Percentiles rank a stretch among this genome's conserved stretches.
Evolutionary conservation across 495 filamentous ascomycete genomes (phyloP).

Genomic region (Lasiosphaeria ovina): DNA sequence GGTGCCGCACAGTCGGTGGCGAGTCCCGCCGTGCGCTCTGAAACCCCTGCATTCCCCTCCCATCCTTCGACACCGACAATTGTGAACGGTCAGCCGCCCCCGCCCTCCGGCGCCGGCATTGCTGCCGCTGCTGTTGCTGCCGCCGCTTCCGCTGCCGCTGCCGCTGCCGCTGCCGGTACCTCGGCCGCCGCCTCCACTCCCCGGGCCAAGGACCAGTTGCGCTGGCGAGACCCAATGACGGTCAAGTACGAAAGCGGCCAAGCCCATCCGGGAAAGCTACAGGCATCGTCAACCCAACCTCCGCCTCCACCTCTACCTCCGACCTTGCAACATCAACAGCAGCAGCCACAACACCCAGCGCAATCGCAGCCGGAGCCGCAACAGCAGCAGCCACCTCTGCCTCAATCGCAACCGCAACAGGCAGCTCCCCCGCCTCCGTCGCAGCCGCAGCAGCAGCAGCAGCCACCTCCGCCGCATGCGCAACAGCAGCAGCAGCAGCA

Average conservation of each 20-base stretch:
- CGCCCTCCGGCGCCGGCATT: too few species aligned
- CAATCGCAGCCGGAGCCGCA: conserved; percentile 6
- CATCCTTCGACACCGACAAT: conserved; percentile 11
- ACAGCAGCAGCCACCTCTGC: conserved; percentile 11
- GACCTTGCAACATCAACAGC: conserved; percentile 5
- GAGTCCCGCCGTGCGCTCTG: conserved; percentile 11
- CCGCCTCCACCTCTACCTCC: neutral
- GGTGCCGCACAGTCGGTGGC: neutral
- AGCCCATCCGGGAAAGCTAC: conserved; percentile 18
- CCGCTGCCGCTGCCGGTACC: conserved; percentile 5
- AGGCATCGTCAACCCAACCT: conserved; percentile 3
- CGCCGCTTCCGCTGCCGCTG: neutral
- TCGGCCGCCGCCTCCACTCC: conserved; percentile 2
- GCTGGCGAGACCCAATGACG: conserved; percentile 24
- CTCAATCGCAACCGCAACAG: neutral
- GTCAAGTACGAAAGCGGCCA: conserved; percentile 24
- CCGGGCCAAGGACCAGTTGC: conserved; percentile 12
- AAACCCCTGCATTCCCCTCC: conserved; percentile 9
- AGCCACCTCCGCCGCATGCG: neutral
- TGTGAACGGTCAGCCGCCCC: conserved; percentile 8
- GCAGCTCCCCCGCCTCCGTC: neutral
- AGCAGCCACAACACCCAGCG: conserved; percentile 8
- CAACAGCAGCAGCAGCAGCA: conserved; percentile 10
- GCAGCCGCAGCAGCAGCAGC: conserved; percentile 1
- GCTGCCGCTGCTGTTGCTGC: too few species aligned